Conservation (phyloP, 768 basidiomycete species). For the Phylloporus rhodoxanthus region DNA sequence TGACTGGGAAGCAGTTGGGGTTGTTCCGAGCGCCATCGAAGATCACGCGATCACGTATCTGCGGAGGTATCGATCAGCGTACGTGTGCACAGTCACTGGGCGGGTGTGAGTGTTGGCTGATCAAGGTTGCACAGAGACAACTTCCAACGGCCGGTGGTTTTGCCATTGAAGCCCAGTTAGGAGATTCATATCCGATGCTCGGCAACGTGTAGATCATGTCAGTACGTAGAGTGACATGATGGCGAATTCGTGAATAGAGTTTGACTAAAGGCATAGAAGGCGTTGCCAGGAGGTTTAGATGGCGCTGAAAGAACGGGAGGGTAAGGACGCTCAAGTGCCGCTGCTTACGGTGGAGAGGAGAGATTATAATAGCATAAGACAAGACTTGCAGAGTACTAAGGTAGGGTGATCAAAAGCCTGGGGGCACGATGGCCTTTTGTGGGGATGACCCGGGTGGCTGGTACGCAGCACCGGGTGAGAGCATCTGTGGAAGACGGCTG, state of each 20-base stretch:
- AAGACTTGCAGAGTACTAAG: conserved; percentile 11
- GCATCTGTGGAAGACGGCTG: conserved; percentile 48
- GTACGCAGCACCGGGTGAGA: conserved; percentile 55
- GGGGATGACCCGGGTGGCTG: conserved; percentile 40
- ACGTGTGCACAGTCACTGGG: conserved; percentile 39
- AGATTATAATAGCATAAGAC: conserved; percentile 24
- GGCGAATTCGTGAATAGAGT: conserved; percentile 22
- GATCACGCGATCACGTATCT: conserved; percentile 85
- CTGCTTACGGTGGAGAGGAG: conserved; percentile 12
- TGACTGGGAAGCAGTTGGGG: conserved; percentile 79
- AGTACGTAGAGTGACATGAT: conserved; percentile 16
- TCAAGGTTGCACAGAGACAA: conserved; percentile 43
- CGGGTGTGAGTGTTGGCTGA: conserved; percentile 11
- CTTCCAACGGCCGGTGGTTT: conserved; percentile 59
- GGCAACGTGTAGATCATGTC: conserved; percentile 25
- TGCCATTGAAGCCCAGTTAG: conserved; percentile 47
- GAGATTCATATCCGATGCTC: conserved; percentile 26
- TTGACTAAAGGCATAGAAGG: conserved; percentile 14
- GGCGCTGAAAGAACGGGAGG: conserved; percentile 8
- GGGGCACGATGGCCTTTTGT: conserved; percentile 65
- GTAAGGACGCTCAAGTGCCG: conserved; percentile 26
- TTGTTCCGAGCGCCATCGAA: conserved; percentile 81
- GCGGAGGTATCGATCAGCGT: conserved; percentile 85
- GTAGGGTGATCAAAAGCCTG: conserved; percentile 61
- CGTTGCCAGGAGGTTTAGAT: conserved; percentile 32